These are phyloP conservation scores for Ustilago hordei DNA, from an alignment of 1,284 basidiomycete genomes.

Conservation along the genomic window DNA sequence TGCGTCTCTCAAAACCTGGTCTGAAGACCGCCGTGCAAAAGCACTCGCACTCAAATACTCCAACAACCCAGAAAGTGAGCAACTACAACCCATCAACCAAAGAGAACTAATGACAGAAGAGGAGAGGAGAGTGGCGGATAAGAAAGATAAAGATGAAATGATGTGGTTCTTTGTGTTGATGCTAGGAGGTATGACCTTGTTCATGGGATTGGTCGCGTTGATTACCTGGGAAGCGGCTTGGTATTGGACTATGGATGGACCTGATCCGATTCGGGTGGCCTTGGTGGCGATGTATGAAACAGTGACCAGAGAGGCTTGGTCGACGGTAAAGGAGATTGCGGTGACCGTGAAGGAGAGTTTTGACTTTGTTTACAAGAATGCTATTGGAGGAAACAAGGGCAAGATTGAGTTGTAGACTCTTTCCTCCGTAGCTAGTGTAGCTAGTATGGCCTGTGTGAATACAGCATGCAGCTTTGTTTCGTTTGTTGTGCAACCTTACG, in stretches of 20 bases:
- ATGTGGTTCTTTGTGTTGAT: slow-evolving; percentile 55
- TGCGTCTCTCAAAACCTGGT: slow-evolving; percentile 48
- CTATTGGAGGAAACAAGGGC: neutral
- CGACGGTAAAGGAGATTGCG: slow-evolving; percentile 19
- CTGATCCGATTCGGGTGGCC: slow-evolving; percentile 45
- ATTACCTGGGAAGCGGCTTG: slow-evolving; percentile 56
- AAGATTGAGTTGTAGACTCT: slow-evolving; percentile 66
- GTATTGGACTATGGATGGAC: slow-evolving; percentile 55
- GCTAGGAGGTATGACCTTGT: slow-evolving; percentile 37
- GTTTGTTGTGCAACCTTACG: too few relatives aligned
- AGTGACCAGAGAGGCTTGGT: slow-evolving; percentile 13
- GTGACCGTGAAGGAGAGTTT: slow-evolving; percentile 21
- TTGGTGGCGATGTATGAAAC: slow-evolving; percentile 3
- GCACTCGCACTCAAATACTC: slow-evolving; percentile 30
- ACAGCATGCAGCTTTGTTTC: too few relatives aligned
- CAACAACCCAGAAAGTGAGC: neutral
- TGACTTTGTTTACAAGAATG: slow-evolving; percentile 26
- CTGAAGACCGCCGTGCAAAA: slow-evolving; percentile 24
- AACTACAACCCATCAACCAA: slow-evolving; percentile 11
- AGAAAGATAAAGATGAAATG: slow-evolving; percentile 49
- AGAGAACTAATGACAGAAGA: slow-evolving; percentile 46
- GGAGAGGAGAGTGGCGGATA: slow-evolving; percentile 35
- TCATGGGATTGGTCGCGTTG: slow-evolving; percentile 53
- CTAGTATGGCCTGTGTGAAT: too few relatives aligned
- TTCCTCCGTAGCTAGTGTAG: too few relatives aligned